Conservation (phyloP, 2,329 filamentous ascomycete species). For the Colletotrichum sojae region DNA sequence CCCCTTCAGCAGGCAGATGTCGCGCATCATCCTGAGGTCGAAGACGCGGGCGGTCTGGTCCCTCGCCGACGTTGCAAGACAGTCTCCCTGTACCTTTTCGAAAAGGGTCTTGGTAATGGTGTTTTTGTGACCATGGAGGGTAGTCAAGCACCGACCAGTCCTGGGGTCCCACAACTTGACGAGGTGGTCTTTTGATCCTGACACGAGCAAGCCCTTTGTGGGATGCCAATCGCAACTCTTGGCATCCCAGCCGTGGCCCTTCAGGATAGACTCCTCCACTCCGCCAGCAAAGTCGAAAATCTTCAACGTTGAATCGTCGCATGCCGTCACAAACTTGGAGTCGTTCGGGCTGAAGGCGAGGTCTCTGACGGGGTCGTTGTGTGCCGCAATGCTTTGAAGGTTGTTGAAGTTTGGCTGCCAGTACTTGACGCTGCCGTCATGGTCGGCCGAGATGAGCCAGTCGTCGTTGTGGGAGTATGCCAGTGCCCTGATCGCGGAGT, state of each 20-base stretch:
- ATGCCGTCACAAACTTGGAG: conserved; percentile 95
- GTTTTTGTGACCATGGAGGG: conserved; percentile 96
- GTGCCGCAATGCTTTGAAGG: conserved; percentile 92
- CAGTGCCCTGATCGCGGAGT: conserved; percentile 85
- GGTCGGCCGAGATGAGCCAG: conserved; percentile 96
- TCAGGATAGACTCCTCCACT: conserved; percentile 84
- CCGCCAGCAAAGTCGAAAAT: conserved; percentile 96
- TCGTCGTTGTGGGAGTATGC: conserved; percentile 96
- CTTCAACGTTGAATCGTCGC: conserved; percentile 92
- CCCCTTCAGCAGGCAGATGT: conserved; percentile 92
- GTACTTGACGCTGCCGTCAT: conserved; percentile 96
- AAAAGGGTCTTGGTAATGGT: conserved; percentile 95
- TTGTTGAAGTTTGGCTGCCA: conserved; percentile 99
- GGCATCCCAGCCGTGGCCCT: conserved; percentile 97
- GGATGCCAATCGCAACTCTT: conserved; percentile 99
- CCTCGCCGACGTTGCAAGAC: conserved; percentile 91
- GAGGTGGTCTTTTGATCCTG: conserved; percentile 96
- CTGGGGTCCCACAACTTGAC: conserved; percentile 99
- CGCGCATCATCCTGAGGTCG: conserved; percentile 97
- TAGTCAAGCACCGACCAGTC: conserved; percentile 89
- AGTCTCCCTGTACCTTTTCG: conserved; percentile 85
- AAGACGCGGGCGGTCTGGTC: conserved; percentile 95
- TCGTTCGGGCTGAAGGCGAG: conserved; percentile 95
- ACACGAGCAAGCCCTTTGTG: conserved; percentile 92
- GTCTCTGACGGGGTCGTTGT: conserved; percentile 90